Percentiles rank a stretch among this genome's conserved stretches.
phyloP scores from a whole-genome alignment of 2,329 filamentous ascomycete species.

The Penicillium nordicum region DNA sequence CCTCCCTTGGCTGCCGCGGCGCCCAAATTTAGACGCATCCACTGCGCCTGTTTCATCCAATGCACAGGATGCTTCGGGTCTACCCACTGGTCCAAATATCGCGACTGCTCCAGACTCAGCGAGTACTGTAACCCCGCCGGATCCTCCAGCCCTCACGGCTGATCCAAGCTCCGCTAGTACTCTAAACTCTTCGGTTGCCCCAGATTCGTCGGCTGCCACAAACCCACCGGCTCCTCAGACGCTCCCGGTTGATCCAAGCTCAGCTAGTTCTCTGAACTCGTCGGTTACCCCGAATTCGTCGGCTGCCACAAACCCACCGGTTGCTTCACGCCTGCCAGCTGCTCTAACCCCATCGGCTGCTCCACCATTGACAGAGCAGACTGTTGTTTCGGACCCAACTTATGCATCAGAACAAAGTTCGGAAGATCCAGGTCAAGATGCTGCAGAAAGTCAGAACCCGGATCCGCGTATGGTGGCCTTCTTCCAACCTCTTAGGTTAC shows the following conservation, averaged over 20 bases:
- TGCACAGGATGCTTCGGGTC: not conserved
- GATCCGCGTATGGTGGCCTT: not conserved
- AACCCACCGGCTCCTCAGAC: too few species aligned
- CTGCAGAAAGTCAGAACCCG: not conserved
- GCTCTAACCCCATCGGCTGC: too few species aligned
- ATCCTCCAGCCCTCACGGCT: too few species aligned
- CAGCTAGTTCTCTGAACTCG: not conserved
- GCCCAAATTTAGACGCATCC: not conserved
- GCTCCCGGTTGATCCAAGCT: not conserved
- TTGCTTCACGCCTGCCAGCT: not conserved
- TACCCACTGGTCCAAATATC: not conserved
- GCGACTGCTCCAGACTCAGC: not conserved
- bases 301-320: not conserved
- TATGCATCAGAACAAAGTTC: not conserved
- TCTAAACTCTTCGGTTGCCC: too few species aligned
- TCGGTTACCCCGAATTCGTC: not conserved
- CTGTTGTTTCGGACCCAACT: not conserved
- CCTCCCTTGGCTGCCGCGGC: not conserved
- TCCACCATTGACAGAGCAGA: not conserved
- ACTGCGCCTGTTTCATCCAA: not conserved
- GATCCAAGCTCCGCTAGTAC: too few species aligned
- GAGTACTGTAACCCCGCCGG: not conserved
- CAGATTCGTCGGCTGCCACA: too few species aligned
- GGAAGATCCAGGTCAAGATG: not conserved
- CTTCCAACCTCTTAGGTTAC: not conserved